Conservation (phyloP, 2,329 filamentous ascomycete genomes). For the Nigrospora osmanthi region DNA sequence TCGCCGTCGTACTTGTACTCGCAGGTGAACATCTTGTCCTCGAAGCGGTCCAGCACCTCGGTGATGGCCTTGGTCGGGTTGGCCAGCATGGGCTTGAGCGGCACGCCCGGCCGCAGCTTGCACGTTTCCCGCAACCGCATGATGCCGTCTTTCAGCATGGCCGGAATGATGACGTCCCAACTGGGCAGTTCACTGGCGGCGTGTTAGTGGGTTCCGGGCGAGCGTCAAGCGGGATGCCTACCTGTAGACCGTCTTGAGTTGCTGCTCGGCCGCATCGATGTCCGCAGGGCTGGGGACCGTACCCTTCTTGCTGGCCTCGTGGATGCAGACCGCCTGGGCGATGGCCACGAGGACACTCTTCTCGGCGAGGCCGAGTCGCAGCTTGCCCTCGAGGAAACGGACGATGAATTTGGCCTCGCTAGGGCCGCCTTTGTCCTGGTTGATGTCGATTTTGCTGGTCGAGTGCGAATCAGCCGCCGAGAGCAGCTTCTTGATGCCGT, state of each 20-base stretch:
- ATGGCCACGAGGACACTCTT: slow-evolving; percentile 85
- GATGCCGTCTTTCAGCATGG: slow-evolving; percentile 80
- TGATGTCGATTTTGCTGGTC: slow-evolving; percentile 78
- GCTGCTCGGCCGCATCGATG: slow-evolving; percentile 73
- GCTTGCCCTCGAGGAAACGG: slow-evolving; percentile 87
- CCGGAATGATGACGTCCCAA: slow-evolving; percentile 90
- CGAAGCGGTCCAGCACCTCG: slow-evolving; percentile 93
- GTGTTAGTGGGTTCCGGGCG: not conserved
- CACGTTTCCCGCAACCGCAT: slow-evolving; percentile 75
- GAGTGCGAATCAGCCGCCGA: slow-evolving; percentile 74
- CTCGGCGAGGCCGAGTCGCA: slow-evolving; percentile 85
- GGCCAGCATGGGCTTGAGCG: slow-evolving; percentile 95
- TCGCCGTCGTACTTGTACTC: slow-evolving; percentile 99
- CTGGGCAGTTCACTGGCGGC: slow-evolving; percentile 75
- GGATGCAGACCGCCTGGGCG: slow-evolving; percentile 78
- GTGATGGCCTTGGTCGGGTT: slow-evolving; percentile 98
- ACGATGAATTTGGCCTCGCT: slow-evolving; percentile 95
- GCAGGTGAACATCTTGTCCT: slow-evolving; percentile 91
- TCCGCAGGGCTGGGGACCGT: slow-evolving; percentile 67
- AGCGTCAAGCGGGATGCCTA: slow-evolving; percentile 24
- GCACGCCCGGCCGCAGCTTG: slow-evolving; percentile 87
- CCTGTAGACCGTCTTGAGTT: slow-evolving; percentile 88
- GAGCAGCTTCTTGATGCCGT: slow-evolving; percentile 92
- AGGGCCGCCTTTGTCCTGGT: slow-evolving; percentile 83
- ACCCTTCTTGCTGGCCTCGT: slow-evolving; percentile 67